A percentile compares a stretch with the other conserved stretches of the same genome.
Conservation (phyloP, 495 filamentous ascomycete species). For the Paragyromitra xinjiangensis region DNA sequence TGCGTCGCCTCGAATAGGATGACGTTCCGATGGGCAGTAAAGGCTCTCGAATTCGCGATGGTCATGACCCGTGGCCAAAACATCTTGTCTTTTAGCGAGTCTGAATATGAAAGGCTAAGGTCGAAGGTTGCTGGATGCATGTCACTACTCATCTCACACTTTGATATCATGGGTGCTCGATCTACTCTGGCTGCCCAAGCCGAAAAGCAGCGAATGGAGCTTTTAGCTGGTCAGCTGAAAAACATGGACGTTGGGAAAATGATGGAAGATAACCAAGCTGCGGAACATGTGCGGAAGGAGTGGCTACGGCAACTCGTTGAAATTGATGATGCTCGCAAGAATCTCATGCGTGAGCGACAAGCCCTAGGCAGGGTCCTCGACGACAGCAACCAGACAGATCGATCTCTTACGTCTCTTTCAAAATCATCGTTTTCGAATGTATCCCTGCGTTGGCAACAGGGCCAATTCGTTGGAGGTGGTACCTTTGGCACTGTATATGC, state of each 20-base stretch:
- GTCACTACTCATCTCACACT: slow-evolving; percentile 96
- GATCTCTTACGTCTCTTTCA: slow-evolving; percentile 90
- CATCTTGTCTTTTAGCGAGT: slow-evolving; percentile 83
- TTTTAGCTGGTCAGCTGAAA: slow-evolving; percentile 74
- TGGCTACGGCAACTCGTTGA: slow-evolving; percentile 73
- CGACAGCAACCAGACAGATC: slow-evolving; percentile 91
- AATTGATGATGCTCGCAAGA: slow-evolving; percentile 79
- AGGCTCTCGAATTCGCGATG: slow-evolving; percentile 96
- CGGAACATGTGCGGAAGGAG: slow-evolving; percentile 73
- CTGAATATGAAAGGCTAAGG: slow-evolving; percentile 81
- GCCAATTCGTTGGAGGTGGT: slow-evolving; percentile 94
- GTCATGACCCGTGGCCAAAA: slow-evolving; percentile 91
- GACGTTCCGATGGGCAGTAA: slow-evolving; percentile 96
- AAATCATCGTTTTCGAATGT: slow-evolving; percentile 89
- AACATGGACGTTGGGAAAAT: slow-evolving; percentile 78
- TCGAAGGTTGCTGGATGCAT: slow-evolving; percentile 96
- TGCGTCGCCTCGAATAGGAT: slow-evolving; percentile 93
- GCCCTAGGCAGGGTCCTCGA: slow-evolving; percentile 89
- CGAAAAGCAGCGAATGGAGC: slow-evolving; percentile 83
- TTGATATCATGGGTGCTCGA: slow-evolving; percentile 97
- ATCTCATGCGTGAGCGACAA: slow-evolving; percentile 86
- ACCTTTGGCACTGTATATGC: slow-evolving; percentile 98
- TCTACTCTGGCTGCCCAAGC: slow-evolving; percentile 91
- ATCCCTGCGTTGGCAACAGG: slow-evolving; percentile 95
- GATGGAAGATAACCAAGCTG: slow-evolving; percentile 85